Conservation (phyloP, 1,284 basidiomycete species). For the Cryptococcus sp. region DNA sequence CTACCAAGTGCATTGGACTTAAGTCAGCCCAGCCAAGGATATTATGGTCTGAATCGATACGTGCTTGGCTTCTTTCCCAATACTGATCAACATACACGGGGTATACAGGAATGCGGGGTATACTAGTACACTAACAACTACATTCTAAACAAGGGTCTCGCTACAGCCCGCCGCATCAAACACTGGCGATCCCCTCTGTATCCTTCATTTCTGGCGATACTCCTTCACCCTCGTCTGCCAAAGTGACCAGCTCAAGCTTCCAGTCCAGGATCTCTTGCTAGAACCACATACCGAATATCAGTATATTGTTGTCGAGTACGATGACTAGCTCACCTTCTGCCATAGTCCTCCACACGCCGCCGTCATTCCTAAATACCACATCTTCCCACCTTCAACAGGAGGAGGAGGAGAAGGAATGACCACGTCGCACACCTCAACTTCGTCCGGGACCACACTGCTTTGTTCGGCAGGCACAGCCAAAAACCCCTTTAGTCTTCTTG, state of each 20-base stretch:
- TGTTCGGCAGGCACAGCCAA: conserved; percentile 16
- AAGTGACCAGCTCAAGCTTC: conserved; percentile 7
- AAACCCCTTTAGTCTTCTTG: conserved; percentile 17
- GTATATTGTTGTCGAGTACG: not conserved
- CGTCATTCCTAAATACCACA: conserved; percentile 37
- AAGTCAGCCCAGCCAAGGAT: too few relatives aligned
- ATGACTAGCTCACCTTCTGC: conserved; percentile 27
- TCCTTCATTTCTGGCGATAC: not conserved
- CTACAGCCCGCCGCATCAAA: too few relatives aligned
- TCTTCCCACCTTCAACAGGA: conserved; percentile 6
- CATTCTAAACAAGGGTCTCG: too few relatives aligned
- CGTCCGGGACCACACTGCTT: conserved; percentile 4
- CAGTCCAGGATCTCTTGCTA: conserved; percentile 24
- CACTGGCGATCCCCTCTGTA: not conserved
- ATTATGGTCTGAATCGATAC: too few relatives aligned
- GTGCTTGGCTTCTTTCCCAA: too few relatives aligned
- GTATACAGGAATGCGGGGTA: too few relatives aligned
- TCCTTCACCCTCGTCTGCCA: not conserved
- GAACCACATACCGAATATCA: not conserved
- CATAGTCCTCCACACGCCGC: conserved; percentile 37
- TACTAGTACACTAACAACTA: too few relatives aligned
- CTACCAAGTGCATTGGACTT: too few relatives aligned
- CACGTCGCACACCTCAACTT: conserved; percentile 23
- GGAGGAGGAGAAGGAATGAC: conserved; percentile 9
- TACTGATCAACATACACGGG: too few relatives aligned